Base-by-base conservation (phyloP, 129 eudicot genomes). In the Silybum marianum region DNA sequence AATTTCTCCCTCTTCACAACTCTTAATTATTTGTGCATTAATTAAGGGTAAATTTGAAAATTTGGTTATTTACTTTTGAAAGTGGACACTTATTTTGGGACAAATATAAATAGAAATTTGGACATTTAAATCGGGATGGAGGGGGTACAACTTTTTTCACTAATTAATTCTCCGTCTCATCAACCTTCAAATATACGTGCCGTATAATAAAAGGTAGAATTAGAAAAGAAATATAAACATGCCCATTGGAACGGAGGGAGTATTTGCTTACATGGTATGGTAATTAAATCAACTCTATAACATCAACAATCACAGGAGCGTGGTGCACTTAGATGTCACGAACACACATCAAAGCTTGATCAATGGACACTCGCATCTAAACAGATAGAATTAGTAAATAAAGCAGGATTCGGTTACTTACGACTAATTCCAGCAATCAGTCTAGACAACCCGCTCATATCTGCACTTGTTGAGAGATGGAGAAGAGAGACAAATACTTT, bases 341-440 rank as follows among this genome's bases (percentile, higher is more conserved):
- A 95, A 75, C 99, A 95, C 88, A 95, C 99, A 34, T 95, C 99
- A 70, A 95, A 95, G 92, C 97, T 93, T 10, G 98, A 95, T 86
- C 97, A 93, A 44, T 95, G 98, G 99, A 67, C 88, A 74, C 95
- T 93, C 22, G 84, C 93, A n/a, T 81, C 89, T 6, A 88, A 86
- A 79, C 99, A 95, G 78, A 88, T 93, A 16, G 98, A 95, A 30
- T 82, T 95, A 75, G 91, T 95, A 14, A 91, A 83, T 39, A 89
- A 76, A 63, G 91, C 99, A 42, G 99, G 99, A 69, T 95, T 95
- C 69, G 97, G 98, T 75, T 90, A 87, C 86, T 83, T 95, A 76
- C 85, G 99, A 81, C 84, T 86, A 42, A 95, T 95, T 22, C 98
- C 99, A 1, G 97, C 98, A 72, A 95, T 95, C 69, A 93, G 95